phyloP scores from a whole-genome alignment of 2,329 filamentous ascomycete genomes.

The Aspergillus sp. region DNA sequence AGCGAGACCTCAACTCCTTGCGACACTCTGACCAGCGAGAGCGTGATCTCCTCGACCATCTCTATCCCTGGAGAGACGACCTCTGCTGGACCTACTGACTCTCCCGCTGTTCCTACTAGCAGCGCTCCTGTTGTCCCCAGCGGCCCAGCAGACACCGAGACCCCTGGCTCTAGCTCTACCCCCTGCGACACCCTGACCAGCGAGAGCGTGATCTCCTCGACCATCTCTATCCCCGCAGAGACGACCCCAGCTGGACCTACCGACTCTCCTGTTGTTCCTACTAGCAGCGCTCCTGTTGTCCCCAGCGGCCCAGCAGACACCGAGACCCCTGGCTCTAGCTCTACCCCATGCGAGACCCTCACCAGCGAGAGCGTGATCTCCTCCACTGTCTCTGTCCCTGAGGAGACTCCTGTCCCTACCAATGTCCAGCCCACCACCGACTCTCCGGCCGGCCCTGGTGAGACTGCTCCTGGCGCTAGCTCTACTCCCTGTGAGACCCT shows the following conservation, averaged over 20 bases:
- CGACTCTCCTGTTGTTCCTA: not conserved
- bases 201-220: slow-evolving; percentile 12
- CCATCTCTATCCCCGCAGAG: not conserved
- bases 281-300: not conserved
- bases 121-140: not conserved
- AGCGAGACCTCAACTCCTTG: slow-evolving; percentile 4
- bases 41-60: slow-evolving; percentile 8
- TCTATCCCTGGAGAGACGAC: slow-evolving; percentile 1
- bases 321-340: slow-evolving; percentile 5
- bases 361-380: slow-evolving; percentile 14
- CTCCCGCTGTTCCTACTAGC: not conserved
- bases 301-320: not conserved
- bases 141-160: not conserved
- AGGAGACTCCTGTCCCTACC: not conserved
- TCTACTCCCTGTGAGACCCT: slow-evolving; percentile 2
- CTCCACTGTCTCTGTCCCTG: slow-evolving; percentile 4
- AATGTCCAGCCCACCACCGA: not conserved
- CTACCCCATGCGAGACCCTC: slow-evolving; percentile 6
- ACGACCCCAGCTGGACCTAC: not conserved
- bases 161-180: slow-evolving; percentile 3
- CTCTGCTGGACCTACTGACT: not conserved
- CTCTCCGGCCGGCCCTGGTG: not conserved
- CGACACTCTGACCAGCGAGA: slow-evolving; percentile 6
- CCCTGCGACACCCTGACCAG: slow-evolving; percentile 4
- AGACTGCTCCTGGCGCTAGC: slow-evolving; percentile 3